A percentile compares a stretch with the other conserved stretches of the same genome.
phyloP scores from a whole-genome alignment of 1,284 basidiomycete genomes.

The Ustilago xerochloae region DNA sequence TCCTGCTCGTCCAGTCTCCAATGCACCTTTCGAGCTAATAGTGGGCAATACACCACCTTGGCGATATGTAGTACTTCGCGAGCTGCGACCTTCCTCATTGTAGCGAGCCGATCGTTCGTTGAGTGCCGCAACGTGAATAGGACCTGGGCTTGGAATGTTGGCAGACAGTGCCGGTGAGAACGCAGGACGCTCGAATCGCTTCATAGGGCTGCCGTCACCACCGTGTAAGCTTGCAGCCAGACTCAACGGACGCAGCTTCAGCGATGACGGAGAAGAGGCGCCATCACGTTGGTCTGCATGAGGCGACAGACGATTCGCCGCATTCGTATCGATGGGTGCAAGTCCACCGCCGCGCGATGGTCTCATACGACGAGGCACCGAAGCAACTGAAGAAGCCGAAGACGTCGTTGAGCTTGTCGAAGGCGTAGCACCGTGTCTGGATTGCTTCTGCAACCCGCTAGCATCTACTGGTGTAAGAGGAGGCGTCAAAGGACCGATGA shows the following conservation, averaged over 20 bases:
- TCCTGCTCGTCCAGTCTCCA: slow-evolving; percentile 24
- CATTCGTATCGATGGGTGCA: slow-evolving; percentile 30
- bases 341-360: slow-evolving; percentile 18
- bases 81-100: slow-evolving; percentile 42
- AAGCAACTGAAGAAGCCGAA: slow-evolving; percentile 18
- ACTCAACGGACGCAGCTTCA: slow-evolving; percentile 42
- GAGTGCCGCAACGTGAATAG: slow-evolving; percentile 15
- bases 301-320: slow-evolving; percentile 37
- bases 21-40: slow-evolving; percentile 44
- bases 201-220: slow-evolving; percentile 39
- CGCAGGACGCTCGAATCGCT: slow-evolving; percentile 33
- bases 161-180: slow-evolving; percentile 49
- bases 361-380: slow-evolving; percentile 20
- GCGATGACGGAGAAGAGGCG: slow-evolving; percentile 33
- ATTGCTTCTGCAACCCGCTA: slow-evolving; percentile 18
- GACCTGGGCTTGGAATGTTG: slow-evolving; percentile 35
- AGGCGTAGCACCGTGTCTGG: slow-evolving; percentile 22
- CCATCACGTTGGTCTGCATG: slow-evolving; percentile 14
- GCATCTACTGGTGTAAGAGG: slow-evolving; percentile 42
- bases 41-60: slow-evolving; percentile 49
- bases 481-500: slow-evolving; percentile 32
- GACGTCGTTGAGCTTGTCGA: slow-evolving; percentile 43
- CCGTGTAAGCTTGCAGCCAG: slow-evolving; percentile 33
- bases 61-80: slow-evolving; percentile 32
- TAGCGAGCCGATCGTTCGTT: slow-evolving; percentile 32